Conservation (phyloP, 169 alveolate species). For the Plasmodium adleri region DNA sequence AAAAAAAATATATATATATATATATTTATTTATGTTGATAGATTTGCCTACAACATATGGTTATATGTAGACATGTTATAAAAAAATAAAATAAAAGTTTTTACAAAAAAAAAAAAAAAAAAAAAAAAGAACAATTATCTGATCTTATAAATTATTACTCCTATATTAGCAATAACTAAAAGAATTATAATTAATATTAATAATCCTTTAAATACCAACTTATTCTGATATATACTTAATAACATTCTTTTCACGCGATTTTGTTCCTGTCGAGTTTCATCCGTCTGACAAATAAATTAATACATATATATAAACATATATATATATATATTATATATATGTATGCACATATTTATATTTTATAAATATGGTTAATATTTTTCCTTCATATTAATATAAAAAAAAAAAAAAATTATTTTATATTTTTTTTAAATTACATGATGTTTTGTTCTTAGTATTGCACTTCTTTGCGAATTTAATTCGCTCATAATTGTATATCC, state of each 20-base stretch:
- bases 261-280: slow-evolving; percentile 53
- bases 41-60: no score
- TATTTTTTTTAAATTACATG: slow-evolving; percentile 22
- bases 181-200: slow-evolving; percentile 33
- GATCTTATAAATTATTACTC: slow-evolving; percentile 59
- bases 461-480: slow-evolving; percentile 51
- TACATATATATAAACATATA: neutral
- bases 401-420: no score
- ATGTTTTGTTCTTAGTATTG: slow-evolving; percentile 56
- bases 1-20: no score
- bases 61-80: no score
- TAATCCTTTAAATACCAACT: slow-evolving; percentile 28
- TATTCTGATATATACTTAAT: slow-evolving; percentile 52
- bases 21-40: no score
- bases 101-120: neutral
- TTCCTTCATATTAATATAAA: no score
- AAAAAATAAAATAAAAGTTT: no score
- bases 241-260: slow-evolving; percentile 51
- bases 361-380: neutral
- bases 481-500: slow-evolving; percentile 75
- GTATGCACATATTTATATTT: neutral
- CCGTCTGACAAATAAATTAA: slow-evolving; percentile 14
- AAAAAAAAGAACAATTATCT: slow-evolving; percentile 11
- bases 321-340: neutral
- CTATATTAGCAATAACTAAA: slow-evolving; percentile 63